Conservation (phyloP, 1,284 basidiomycete species). For the Cerrena zonata region DNA sequence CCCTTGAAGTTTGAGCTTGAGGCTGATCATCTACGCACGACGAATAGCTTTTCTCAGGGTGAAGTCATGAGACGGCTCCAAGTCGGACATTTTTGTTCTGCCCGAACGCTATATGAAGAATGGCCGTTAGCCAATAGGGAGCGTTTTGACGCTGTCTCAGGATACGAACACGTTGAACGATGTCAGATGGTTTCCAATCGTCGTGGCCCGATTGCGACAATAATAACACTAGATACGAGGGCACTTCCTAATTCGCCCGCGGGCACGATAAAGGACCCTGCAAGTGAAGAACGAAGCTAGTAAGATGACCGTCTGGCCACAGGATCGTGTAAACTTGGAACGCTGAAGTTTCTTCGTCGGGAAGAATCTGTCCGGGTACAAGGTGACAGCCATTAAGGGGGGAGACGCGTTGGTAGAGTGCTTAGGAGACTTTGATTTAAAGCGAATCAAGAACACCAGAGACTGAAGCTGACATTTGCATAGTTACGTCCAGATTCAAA, state of each 20-base stretch:
- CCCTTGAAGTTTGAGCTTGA: neutral
- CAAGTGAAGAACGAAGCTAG: no score
- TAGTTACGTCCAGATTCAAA: neutral
- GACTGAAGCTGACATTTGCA: no score
- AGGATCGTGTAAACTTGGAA: no score
- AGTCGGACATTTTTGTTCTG: neutral
- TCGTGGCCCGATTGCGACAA: neutral
- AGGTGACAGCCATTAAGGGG: no score
- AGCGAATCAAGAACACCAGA: no score
- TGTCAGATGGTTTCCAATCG: neutral
- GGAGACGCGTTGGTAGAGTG: no score
- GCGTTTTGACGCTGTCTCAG: neutral
- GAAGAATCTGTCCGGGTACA: no score
- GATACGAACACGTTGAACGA: neutral
- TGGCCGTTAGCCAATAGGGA: neutral
- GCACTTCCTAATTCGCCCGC: neutral
- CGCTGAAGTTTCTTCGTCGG: no score
- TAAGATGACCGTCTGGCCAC: no score
- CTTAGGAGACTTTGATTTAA: no score
- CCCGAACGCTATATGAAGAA: neutral
- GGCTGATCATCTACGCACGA: neutral
- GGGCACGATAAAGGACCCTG: no score
- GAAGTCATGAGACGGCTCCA: neutral
- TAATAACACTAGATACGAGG: neutral
- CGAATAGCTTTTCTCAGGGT: neutral